Percentiles rank a stretch among this genome's conserved stretches.
These are phyloP conservation scores for Aphanomyces stellatus DNA, from an alignment of 352 stramenopile species.

Conservation along the genomic window DNA sequence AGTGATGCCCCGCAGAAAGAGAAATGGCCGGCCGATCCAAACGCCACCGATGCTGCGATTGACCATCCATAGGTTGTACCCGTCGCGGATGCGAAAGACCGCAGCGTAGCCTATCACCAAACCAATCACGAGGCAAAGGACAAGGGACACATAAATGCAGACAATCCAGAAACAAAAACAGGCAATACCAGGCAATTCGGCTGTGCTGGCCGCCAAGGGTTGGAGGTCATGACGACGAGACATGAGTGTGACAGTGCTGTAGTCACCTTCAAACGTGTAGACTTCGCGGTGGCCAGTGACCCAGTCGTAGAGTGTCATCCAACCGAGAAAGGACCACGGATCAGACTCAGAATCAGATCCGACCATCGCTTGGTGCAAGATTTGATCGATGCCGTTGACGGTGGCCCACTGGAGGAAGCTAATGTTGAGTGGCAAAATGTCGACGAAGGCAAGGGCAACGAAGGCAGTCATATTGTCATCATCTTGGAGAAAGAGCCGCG, in stretches of 20 bases:
- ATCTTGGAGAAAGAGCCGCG: not conserved
- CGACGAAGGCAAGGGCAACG: not conserved
- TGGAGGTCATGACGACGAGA: not conserved
- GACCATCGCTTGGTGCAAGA: not conserved
- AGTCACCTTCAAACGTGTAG: conserved; percentile 1
- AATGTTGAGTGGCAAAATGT: not conserved
- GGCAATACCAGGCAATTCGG: not conserved
- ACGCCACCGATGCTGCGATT: not conserved
- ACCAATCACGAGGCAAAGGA: not conserved
- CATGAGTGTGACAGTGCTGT: not conserved
- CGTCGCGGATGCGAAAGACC: not conserved
- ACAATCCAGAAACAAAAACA: not conserved
- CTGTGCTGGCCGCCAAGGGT: not conserved
- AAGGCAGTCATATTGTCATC: not conserved
- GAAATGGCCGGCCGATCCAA: conserved; percentile 13
- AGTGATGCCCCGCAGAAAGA: conserved; percentile 3
- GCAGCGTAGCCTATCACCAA: not conserved
- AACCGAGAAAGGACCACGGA: not conserved
- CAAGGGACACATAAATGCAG: not conserved
- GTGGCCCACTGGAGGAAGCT: not conserved
- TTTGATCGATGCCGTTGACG: not conserved
- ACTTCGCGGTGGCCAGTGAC: not conserved
- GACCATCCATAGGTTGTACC: not conserved
- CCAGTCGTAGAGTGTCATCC: not conserved
- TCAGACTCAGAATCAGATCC: not conserved